Base-by-base conservation (phyloP, 495 filamentous ascomycete species). In the Aspergillus funiculosus region DNA sequence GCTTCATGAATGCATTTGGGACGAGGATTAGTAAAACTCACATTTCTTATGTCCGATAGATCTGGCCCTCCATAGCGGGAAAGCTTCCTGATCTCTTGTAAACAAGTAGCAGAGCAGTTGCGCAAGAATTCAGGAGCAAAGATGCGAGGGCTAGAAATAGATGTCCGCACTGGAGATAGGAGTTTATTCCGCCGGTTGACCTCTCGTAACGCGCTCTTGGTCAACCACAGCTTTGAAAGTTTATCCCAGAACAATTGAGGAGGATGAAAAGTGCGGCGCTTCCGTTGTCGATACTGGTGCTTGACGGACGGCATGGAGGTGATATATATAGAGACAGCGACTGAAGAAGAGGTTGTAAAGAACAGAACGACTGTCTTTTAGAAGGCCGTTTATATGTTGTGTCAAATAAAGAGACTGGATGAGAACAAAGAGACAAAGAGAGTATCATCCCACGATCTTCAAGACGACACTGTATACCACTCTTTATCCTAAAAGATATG, bases 181-280 rank as follows among this genome's bases (percentile, higher is more conserved):
- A 9, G 5, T 21, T 31, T 21, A 19, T 31, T 43, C 6, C 41
- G 13, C 25, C 41, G 41, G 41, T 43, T 22, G 17, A 14, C 10
- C 34, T 43, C 41, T 31, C 41, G 20, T 22, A 43, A 29, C n/a
- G 41, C 41, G 9, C 26, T 32, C 10, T 32, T 32, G 14, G 41
- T 43, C 27, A 43, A 32, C 26, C 17, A 43, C 19, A 43, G 6
- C 27, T 24, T 32, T 5, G 41, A 1, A 6, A 43, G 20, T 13
- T 25, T 32, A 22, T 43, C 41, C 41, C 27, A 43, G 22, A 43
- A 43, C 13, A 31, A 20, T 14, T 26, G 41, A 21, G 26, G 41
- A 32, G 26, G 41, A 30, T 32, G 41, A 31, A 19, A 43, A 34
- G 31, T 6, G 31, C 31, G 10, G n/a, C 21, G 32, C 15, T 19